Conservation (phyloP, 2,329 filamentous ascomycete species). For the Anisogramma anomala region DNA sequence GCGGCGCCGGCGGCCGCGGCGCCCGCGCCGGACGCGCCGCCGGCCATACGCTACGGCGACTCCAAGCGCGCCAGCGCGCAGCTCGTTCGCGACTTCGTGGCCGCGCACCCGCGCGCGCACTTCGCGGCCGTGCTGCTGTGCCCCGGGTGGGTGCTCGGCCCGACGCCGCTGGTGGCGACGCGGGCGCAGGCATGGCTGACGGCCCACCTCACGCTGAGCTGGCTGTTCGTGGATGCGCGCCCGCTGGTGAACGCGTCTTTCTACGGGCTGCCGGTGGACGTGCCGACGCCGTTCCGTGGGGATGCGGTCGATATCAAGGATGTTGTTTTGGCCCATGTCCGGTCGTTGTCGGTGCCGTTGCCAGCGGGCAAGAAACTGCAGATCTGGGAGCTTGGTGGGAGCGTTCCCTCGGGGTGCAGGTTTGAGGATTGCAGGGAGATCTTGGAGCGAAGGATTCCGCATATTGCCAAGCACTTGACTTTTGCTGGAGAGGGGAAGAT, state of each 20-base stretch:
- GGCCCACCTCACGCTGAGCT: background rate
- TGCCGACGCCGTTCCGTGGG: background rate
- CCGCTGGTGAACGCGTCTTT: background rate
- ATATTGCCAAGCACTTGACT: slow-evolving; percentile 1
- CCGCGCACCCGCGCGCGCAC: slow-evolving; percentile 2
- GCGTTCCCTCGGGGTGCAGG: background rate
- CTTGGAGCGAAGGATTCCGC: slow-evolving; percentile 2
- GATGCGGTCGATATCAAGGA: slow-evolving; percentile 3
- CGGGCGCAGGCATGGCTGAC: background rate
- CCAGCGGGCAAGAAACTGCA: background rate
- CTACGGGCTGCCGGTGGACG: background rate
- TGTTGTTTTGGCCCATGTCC: slow-evolving; percentile 1
- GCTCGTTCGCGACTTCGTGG: slow-evolving; percentile 2
- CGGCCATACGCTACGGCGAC: background rate
- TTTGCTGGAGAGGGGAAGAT: background rate
- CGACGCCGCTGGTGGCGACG: background rate
- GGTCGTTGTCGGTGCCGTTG: slow-evolving; percentile 1
- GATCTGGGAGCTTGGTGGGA: background rate
- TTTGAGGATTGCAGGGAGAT: slow-evolving; percentile 1
- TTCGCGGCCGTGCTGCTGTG: slow-evolving; percentile 5
- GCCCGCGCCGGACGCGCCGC: background rate
- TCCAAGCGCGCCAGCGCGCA: slow-evolving; percentile 4
- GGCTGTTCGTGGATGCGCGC: slow-evolving; percentile 1
- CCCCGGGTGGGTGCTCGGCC: slow-evolving; percentile 3
- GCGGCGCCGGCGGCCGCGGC: too few relatives aligned